Percentiles rank a stretch among this genome's conserved stretches.
These are phyloP conservation scores for Phialemoniopsis sp. DNA, from an alignment of 2,329 filamentous ascomycete species.

Conservation along the genomic window DNA sequence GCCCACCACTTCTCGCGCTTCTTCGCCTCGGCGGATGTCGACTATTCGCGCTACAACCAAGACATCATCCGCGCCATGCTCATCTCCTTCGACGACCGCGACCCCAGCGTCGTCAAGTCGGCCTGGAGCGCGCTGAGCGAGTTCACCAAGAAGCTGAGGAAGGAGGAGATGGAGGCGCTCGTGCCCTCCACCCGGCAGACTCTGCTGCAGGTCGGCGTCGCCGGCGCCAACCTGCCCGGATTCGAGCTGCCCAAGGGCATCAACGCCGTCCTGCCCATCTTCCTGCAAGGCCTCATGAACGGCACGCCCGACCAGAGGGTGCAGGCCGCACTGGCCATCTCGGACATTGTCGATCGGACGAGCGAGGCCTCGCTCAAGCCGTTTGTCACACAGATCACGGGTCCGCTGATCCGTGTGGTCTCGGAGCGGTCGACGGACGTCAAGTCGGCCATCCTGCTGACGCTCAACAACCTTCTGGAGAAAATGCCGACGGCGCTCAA, in stretches of 20 bases:
- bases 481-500: conserved; percentile 96
- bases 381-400: conserved; percentile 96
- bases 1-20: conserved; percentile 80
- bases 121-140: conserved; percentile 84
- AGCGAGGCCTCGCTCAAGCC: conserved; percentile 84
- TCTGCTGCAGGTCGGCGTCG: conserved; percentile 81
- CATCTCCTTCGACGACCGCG: conserved; percentile 86
- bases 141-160: conserved; percentile 84
- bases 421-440: conserved; percentile 95
- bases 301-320: conserved; percentile 89
- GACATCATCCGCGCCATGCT: conserved; percentile 89
- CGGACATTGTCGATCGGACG: conserved; percentile 91
- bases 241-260: conserved; percentile 95
- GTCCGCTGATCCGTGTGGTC: conserved; percentile 94
- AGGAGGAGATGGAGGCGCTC: conserved; percentile 96
- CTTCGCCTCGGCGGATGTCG: conserved; percentile 74
- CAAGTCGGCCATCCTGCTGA: conserved; percentile 89
- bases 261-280: conserved; percentile 92
- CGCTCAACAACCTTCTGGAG: conserved; percentile 89
- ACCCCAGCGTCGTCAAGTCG: conserved; percentile 79
- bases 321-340: conserved; percentile 87
- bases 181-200: conserved; percentile 83
- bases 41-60: conserved; percentile 94
- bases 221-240: conserved; percentile 79
- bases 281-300: conserved; percentile 97